Base-by-base conservation (phyloP, 116 monocot genomes). In the Cymodocea nodosa region DNA sequence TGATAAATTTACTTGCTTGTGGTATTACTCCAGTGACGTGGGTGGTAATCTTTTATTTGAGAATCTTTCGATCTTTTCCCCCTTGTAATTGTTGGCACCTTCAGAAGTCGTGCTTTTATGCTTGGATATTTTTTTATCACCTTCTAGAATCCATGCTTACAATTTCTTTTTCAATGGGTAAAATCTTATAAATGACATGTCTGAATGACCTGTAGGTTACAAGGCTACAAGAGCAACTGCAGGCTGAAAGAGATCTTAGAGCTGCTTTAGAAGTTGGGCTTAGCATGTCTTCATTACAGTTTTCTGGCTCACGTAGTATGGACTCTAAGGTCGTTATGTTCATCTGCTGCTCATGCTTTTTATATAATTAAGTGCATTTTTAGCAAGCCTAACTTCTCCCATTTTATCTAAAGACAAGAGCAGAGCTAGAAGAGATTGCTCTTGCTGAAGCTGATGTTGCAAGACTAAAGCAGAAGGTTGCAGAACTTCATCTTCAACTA, bases 401-500 rank as follows among this genome's bases (percentile, higher is more conserved):
- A 23, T 37, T 49, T 63, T 64, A 17, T 61, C 39, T 80, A 57
- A 80, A 98, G 98, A 98, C 92, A 66, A 89, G 89, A 78, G 92
- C 98, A 58, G 98, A 98, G 65, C 82, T 98, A 19, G 92, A 98
- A 84, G 98, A 98, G 81, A 98, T 98, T 75, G 88, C 98, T 20
- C 84, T 98, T 55, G 98, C 98, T 69, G 98, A 98, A 80, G 92
- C 92, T 69, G 98, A 98, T 84, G 98, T 98, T 58, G 86, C 98
- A n/a, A 89, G 92, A 74, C 73, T 98, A 64, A 98, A 98, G 65
- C 88, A 98, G 55, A 98, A 98, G 79, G 98, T 92, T 67, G 92
- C 98, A 35, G 98, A 98, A 68, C 86, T 98, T 64, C 98, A 98
- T 24, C 81, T 86, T 61, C 98, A 92, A 79, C 82, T 98, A 56